Conservation (phyloP, 2,329 filamentous ascomycete species). For the Parasarocladium wereldwijsianum region DNA sequence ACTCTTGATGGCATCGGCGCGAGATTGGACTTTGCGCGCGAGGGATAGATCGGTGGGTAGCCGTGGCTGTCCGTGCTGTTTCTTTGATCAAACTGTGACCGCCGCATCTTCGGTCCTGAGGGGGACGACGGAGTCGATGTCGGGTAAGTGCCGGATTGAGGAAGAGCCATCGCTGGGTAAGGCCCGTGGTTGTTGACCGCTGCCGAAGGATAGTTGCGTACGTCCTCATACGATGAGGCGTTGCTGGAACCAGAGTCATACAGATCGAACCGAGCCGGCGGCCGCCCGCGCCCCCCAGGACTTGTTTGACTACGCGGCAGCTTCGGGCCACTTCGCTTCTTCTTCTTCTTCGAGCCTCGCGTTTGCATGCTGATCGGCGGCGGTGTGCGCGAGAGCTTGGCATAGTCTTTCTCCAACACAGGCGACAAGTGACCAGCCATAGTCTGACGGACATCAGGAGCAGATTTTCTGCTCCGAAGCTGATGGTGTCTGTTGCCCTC, state of each 20-base stretch:
- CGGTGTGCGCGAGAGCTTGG: constrained; percentile 18
- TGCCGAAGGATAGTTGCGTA: not conserved
- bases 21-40: not conserved
- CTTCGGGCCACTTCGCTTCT: constrained; percentile 7
- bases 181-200: not conserved
- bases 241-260: not conserved
- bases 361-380: constrained; percentile 29
- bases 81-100: constrained; percentile 1
- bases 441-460: constrained; percentile 12
- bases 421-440: constrained; percentile 6
- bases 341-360: constrained; percentile 16
- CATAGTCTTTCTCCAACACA: constrained; percentile 5
- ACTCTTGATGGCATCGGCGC: constrained; percentile 8
- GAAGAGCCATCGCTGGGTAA: not conserved
- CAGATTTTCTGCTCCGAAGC: constrained; percentile 8
- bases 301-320: constrained; percentile 7
- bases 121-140: not conserved
- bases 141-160: not conserved
- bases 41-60: not conserved
- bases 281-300: not conserved
- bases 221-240: not conserved
- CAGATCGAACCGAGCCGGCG: not conserved
- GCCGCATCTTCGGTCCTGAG: not conserved
- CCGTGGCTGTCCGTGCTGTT: constrained; percentile 3
- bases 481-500: constrained; percentile 1